Base-by-base conservation (phyloP, 106 monocot species). In the Phalaenopsis equestris region DNA sequence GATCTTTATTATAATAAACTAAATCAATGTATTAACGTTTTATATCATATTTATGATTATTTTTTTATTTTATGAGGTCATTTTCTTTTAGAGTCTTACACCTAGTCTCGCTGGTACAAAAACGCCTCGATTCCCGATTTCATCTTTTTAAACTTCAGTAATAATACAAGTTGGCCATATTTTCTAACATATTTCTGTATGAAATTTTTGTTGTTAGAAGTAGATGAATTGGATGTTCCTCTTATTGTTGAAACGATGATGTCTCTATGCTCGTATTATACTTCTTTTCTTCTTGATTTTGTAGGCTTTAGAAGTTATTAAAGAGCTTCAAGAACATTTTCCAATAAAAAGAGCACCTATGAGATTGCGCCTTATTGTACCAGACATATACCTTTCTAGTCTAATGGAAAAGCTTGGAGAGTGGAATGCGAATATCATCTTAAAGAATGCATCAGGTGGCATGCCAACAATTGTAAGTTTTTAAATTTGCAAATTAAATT, bases 331-430 rank as follows among this genome's bases (percentile, higher is more conserved):
- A 78, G 89, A 99, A 83, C 92, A 91, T 76, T 99, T 85, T 42
- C 95, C 99, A 15, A 95, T 99, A 78, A 95, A 88, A 86, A 86
- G 99, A 67, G 88, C 92, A 41, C 93, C 95, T 39, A 91, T 95
- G 99, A 89, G 87, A 77, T 68, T 99, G 56, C 86, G 95, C 14
- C 78, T 99, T 79, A 80, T 88, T 57, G 55, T 93, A 64, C 88
- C 95, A 39, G 88, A 90, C 41, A 78, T 75, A 46, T 80, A 83
- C 75, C 78, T 88, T 73, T 46, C 93, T 72, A 36, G 67, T 80
- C 83, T 95, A 18, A 81, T 79, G 42, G 99, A 99, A 23, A 90
- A 99, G 79, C 86, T 93, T 61, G 75, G 41, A 38, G 61, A 21
- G 2, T 95, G 91, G 95, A 87, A 90, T 85, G 93, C 92, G 79